Evolutionary conservation across 805 yeast species (phyloP), one percentile per base, ranked within the genome.

Genomic region (Suhomyces xylopsoci): DNA sequence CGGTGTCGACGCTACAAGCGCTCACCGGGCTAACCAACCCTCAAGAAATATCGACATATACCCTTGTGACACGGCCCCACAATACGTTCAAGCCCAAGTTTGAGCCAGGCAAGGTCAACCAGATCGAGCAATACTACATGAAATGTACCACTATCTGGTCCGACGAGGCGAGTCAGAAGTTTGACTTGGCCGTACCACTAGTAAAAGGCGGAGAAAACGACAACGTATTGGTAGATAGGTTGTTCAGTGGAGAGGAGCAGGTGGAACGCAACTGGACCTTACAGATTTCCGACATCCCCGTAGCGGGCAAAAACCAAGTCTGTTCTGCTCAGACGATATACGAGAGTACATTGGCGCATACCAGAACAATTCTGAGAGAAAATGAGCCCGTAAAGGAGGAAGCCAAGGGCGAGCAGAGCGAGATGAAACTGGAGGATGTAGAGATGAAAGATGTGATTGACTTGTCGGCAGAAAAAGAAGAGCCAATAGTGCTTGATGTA

Each of bases 251-350:
- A 12, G 57, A 58, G 30, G 62, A 57, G 26, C 58, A 60, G 30
- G 47, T 41, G 32, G 30, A 48, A 8, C 52, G 74, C 61, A 56
- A 69, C 41, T 88, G 92, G 93, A 78, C 85, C 0, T 61, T 88
- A 7, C 87, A 82, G 58, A 74, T 84, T 24, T 73, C 82, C 5
- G 96, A 88, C 67, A 85, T 88, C 10, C 94, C 94, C 1, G 81
- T 85, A 6, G 92, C 90, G 8, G 93, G 93, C 3, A 69, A 78
- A 81, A 61, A 79, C 80, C 65, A 85, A 80, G 51, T 79, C 78
- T 22, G 82, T 80, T 54, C 96, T 50, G 78, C 76, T 3, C 78
- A 90, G 64, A 80, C 88, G 15, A 78, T 89, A 10, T 76, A 85
- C 55, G 90, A 86, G 62, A 74, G 83, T 47, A 81, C 84, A 1